Evolutionary conservation across 2,329 filamentous ascomycete genomes (phyloP).

Genomic region (Dendryphion nanum): DNA sequence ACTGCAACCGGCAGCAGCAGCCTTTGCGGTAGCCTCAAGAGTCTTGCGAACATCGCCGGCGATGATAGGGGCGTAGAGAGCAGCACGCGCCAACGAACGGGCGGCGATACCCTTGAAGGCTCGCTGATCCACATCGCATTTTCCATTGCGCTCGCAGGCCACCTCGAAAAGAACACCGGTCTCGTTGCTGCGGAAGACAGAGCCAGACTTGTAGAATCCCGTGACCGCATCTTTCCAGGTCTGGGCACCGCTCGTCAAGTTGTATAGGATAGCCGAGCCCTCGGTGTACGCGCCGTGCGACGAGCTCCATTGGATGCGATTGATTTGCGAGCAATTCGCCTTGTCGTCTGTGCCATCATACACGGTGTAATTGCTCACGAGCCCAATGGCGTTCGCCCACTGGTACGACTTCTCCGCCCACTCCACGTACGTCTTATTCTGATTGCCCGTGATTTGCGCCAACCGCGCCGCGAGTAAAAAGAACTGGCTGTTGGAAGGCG

Average conservation of each 20-base stretch:
- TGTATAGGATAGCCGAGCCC: slow-evolving; percentile 55
- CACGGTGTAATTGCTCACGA: slow-evolving; percentile 51
- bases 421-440: slow-evolving; percentile 51
- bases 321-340: slow-evolving; percentile 48
- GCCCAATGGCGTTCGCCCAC: slow-evolving; percentile 46
- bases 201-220: slow-evolving; percentile 23
- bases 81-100: slow-evolving; percentile 23
- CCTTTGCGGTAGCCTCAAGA: slow-evolving; percentile 20
- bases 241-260: slow-evolving; percentile 16
- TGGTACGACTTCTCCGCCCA: slow-evolving; percentile 66
- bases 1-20: slow-evolving; percentile 16
- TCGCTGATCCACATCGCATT: slow-evolving; percentile 63
- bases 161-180: slow-evolving; percentile 62
- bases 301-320: slow-evolving; percentile 52
- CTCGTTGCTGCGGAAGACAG: slow-evolving; percentile 46
- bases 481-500: slow-evolving; percentile 71
- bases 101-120: slow-evolving; percentile 57
- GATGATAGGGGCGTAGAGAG: slow-evolving; percentile 15
- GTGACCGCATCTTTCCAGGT: slow-evolving; percentile 20
- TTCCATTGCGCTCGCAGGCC: slow-evolving; percentile 59
- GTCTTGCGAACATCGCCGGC: slow-evolving; percentile 13
- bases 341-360: slow-evolving; percentile 47
- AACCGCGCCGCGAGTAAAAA: slow-evolving; percentile 77
- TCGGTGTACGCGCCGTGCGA: slow-evolving; percentile 50
- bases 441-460: slow-evolving; percentile 64